These are phyloP conservation scores for Helotiales sp. DNA, from an alignment of 2,329 filamentous ascomycete genomes.

Conservation along the genomic window DNA sequence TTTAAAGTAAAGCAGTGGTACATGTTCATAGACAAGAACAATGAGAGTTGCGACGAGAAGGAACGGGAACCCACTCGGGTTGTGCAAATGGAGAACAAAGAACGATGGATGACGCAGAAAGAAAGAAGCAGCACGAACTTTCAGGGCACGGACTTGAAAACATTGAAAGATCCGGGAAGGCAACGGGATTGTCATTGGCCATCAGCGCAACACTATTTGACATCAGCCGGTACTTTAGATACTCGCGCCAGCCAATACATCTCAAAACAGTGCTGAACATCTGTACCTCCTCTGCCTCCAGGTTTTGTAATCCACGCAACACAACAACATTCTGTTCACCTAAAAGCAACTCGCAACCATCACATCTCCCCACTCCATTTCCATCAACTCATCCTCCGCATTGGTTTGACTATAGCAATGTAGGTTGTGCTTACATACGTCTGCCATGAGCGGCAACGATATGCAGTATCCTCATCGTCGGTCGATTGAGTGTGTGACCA, in stretches of 20 bases:
- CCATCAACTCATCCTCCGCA: not conserved
- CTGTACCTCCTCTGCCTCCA: not conserved
- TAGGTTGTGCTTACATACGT: not conserved
- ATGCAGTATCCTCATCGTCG: slow-evolving; percentile 1
- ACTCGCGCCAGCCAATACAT: not conserved
- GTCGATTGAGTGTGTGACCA: slow-evolving; percentile 4
- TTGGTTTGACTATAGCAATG: not conserved
- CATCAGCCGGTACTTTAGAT: not conserved
- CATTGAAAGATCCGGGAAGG: not conserved
- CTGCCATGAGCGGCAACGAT: not conserved
- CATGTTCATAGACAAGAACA: not conserved
- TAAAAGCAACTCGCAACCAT: not conserved
- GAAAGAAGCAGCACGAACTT: not conserved
- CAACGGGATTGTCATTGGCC: not conserved
- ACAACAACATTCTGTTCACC: not conserved
- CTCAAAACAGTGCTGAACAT: not conserved
- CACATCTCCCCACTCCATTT: not conserved
- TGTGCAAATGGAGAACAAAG: not conserved
- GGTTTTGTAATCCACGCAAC: not conserved
- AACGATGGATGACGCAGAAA: not conserved
- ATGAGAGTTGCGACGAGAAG: not conserved
- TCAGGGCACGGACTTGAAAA: not conserved
- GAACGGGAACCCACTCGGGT: not conserved
- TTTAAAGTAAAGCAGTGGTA: too few relatives aligned
- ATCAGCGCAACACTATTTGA: not conserved